Conservation (phyloP, 2,329 filamentous ascomycete species). For the Mycosphaerella sp. region DNA sequence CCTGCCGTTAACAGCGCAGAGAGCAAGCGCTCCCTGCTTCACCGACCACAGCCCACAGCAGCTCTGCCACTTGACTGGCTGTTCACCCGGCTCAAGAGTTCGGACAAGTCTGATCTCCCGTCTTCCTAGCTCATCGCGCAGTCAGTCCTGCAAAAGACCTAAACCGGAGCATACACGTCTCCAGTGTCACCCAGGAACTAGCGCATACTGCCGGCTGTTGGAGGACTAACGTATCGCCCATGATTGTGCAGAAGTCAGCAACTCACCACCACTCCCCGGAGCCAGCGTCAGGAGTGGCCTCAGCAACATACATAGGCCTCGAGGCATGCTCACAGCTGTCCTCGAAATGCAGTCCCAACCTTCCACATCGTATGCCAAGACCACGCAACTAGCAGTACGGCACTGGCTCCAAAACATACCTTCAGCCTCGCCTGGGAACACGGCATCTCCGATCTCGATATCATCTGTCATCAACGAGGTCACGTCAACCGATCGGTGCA, state of each 20-base stretch:
- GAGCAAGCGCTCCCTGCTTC: constrained; percentile 10
- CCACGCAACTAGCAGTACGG: constrained; percentile 8
- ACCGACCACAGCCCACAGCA: neutral
- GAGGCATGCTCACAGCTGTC: neutral
- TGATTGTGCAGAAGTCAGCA: constrained; percentile 14
- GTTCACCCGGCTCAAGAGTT: constrained; percentile 11
- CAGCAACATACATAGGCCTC: constrained; percentile 10
- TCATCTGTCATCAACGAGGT: constrained; percentile 4
- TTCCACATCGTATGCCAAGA: constrained; percentile 1
- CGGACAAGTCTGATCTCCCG: constrained; percentile 11
- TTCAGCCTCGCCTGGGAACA: constrained; percentile 1
- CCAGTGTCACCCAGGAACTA: constrained; percentile 14
- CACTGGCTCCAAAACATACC: constrained; percentile 12
- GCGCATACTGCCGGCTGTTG: constrained; percentile 21
- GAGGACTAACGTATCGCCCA: constrained; percentile 7
- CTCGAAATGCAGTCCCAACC: constrained; percentile 5
- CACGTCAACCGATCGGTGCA: constrained; percentile 10
- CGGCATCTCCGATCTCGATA: constrained; percentile 1
- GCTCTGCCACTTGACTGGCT: constrained; percentile 8
- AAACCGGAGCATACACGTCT: constrained; percentile 16
- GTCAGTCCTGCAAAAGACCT: constrained; percentile 16
- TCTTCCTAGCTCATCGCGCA: constrained; percentile 7
- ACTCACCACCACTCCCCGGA: constrained; percentile 7
- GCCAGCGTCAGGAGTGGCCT: constrained; percentile 1
- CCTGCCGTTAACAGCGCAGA: constrained; percentile 14